Base-by-base conservation (phyloP, 345 rosid genomes). In the Bruguiera parviflora region DNA sequence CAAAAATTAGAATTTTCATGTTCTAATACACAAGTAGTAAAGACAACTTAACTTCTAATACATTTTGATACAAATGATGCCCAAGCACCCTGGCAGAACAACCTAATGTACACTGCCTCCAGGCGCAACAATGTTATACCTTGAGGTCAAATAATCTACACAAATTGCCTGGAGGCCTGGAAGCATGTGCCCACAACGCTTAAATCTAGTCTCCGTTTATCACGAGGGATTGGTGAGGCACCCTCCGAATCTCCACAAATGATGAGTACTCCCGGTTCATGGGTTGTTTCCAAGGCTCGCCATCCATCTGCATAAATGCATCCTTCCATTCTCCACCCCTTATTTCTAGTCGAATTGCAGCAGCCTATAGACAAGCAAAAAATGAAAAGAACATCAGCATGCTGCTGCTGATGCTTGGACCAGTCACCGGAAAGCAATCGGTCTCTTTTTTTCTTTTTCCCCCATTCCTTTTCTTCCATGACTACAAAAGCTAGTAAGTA, bases 261-360 rank as follows among this genome's bases (percentile, higher is more conserved):
- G 96, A 84, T 6, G 98, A 89, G 55, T 82, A 79, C 31, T 92
- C 96, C 78, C 57, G 76, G 87, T 60, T 84, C 82, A 92, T 69
- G 8, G 87, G 92, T 51, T 92, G 98, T 71, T 88, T 96, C 98
- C 99, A 90, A 6, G 98, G 99, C 73, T 96, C 97, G 7, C 98
- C 99, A 63, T 96, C 99, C 96, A 95, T 92, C 85, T 92, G 99
- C 97, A 96, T 82, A 76, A 72, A 96, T 28, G 90, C 94, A 53
- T 90, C 82, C 73, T 71, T 84, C 96, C 99, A 85, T 66, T 89
- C 97, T 56, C 97, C 94, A 2, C 99, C 95, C 64, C 98, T 84
- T 58, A 96, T 67, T 81, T 92, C 98, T 60, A 96, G 69, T 77
- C 98, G 78, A 58, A 96, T 85, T 1, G 98, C 91, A 2, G 97